These are phyloP conservation scores for Maudiozyma bulderi DNA, from an alignment of 805 yeast genomes.

Conservation along the genomic window DNA sequence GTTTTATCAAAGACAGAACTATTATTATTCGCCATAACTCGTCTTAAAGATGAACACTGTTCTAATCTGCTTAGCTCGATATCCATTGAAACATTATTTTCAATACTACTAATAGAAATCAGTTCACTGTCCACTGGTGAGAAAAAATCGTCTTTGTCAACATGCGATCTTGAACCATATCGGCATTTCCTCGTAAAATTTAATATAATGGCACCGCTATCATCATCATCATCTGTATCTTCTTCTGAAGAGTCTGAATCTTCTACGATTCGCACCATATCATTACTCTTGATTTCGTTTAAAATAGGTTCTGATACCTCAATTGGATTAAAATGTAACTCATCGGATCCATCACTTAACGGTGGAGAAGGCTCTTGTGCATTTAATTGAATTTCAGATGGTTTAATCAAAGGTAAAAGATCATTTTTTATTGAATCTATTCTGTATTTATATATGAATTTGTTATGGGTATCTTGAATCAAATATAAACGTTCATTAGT, in stretches of 20 bases:
- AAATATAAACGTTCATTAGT: background rate
- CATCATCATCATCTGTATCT: slow-evolving; percentile 5
- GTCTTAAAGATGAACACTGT: background rate
- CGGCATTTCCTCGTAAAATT: slow-evolving; percentile 11
- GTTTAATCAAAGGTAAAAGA: background rate
- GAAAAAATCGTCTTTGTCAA: background rate
- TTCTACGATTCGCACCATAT: background rate
- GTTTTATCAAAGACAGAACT: background rate
- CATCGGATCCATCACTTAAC: background rate
- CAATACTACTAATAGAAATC: slow-evolving; percentile 10
- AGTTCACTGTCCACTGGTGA: slow-evolving; percentile 8
- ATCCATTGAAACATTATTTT: slow-evolving; percentile 4
- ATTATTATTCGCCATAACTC: background rate
- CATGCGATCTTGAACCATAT: background rate
- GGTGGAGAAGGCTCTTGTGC: slow-evolving; percentile 3
- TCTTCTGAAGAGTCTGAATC: background rate
- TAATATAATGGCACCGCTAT: slow-evolving; percentile 16
- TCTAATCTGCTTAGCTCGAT: background rate
- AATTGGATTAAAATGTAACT: background rate
- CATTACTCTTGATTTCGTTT: background rate
- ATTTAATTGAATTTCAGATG: background rate
- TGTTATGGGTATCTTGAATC: slow-evolving; percentile 1
- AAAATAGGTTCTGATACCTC: background rate
- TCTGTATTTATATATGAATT: background rate
- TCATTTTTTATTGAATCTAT: background rate